Evolutionary conservation across 1,139 yeast species (phyloP), one percentile per base, ranked within the genome.

Genomic region (Sugiyamaella pinicola): DNA sequence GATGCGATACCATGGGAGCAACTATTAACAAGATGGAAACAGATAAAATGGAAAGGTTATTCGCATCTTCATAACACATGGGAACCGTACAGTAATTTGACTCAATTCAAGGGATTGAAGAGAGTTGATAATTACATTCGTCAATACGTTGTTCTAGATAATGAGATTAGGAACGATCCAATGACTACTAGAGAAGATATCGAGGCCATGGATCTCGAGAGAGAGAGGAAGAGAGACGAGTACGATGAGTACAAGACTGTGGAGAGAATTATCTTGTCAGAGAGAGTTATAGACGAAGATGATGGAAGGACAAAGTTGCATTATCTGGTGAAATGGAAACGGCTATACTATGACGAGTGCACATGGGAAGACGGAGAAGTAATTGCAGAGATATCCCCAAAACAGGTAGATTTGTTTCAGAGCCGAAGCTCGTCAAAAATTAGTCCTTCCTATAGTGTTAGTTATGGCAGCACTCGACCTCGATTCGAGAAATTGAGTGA

Each of bases 21-120:
- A 26, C 24, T 24, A 15, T 35, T 35, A 47, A 31, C 33, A 39
- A 12, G 29, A 42, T 44, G 38, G 6, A 3, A 12, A 2, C 72
- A 83, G 60, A 80, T 95, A 61, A 95, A 95, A 71, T 95, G 99
- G 99, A 78, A 81, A 22, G 88, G 82, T 51, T 78, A 83, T 56
- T 88, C 97, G 13, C 99, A 95, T 72, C 76, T 93, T 59, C 99
- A 93, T 72, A 93, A 93, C 67, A 85, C 96, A 1, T 95, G 98
- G 98, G 96, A 91, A 68, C 69, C 81, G 1, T 91, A 86, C 70
- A 72, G 75, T 8, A 75, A 76, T 4, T 72, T 91, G 49, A 73
- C 71, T 21, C 72, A 74, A 13, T 72, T 72, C 60, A 83, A 86
- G 67, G 99, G 99, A 45, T 76, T 81, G 62, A 88, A 96, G 69